Evolutionary conservation across 2,329 filamentous ascomycete genomes (phyloP), one percentile per base, ranked within the genome.

Genomic region (Aplosporella prunicola): DNA sequence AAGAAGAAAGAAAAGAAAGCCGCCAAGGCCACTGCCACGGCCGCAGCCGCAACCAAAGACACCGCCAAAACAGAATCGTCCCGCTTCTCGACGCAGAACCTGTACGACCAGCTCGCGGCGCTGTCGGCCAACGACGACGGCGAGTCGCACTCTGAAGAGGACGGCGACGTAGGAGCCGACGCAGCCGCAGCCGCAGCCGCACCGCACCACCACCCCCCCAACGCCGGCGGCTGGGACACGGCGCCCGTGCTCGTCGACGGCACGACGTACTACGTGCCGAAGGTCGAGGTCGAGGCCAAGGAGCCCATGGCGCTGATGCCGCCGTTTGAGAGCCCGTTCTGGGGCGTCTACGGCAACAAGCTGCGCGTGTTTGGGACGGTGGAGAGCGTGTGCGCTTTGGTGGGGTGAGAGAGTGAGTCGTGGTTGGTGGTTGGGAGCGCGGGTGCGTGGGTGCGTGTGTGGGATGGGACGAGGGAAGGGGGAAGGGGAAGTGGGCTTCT

Each of bases 321-420:
- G 6, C 51, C 59, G 2, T 69, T 70, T 40, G 60, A 61, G 1
- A 61, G 61, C 4, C 54, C 61, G 11, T 78, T 79, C 48, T 80
- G 76, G 76, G 48, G 56, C 4, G 52, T 67, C 8, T 76, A 77
- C 50, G 70, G 70, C 1, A 79, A 79, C 46, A 72, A 67, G 44
- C 50, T 79, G 39, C 61, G 75, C 25, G 67, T 76, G 1, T 79
- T 77, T 57, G 76, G 74, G 2, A 78, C 74, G 0, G 49, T 64
- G 31, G 74, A 80, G 51, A 62, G 44, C 8, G 47, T 55, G 4
- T 39, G 56, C 32, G 31, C 32, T 14, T 20, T 45, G 28, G 22
- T 7, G 9, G 14, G 26, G 20, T 39, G 31, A 36, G 9, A 16
- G 26, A n/a, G 13, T n/a, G 13, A 18, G 8, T 17, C 2, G 14